Conservation (phyloP, 441 rosid genomes). For the Bruguiera hainesii region DNA sequence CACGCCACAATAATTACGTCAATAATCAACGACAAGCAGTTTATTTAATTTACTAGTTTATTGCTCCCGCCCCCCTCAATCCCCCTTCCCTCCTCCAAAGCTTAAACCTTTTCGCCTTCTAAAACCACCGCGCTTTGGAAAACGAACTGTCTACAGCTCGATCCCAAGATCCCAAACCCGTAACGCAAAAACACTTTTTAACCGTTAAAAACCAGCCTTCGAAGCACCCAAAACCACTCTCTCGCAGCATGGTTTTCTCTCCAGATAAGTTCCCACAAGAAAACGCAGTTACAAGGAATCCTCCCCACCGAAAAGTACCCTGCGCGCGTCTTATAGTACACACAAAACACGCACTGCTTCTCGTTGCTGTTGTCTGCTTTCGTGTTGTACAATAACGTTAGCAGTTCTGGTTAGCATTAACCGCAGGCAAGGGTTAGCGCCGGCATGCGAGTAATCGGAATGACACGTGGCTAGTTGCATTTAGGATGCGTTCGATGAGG, state of each 20-base stretch:
- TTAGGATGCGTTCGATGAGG: too few species aligned
- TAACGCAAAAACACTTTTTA: constrained; percentile 35
- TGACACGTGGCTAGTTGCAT: too few species aligned
- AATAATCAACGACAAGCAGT: constrained; percentile 11
- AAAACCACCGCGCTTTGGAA: constrained; percentile 1
- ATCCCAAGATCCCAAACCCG: constrained; percentile 41
- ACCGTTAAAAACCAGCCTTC: constrained; percentile 34
- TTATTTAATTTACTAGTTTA: constrained; percentile 18
- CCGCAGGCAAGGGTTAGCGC: constrained; percentile 4
- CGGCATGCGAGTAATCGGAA: background rate
- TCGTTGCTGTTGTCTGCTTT: background rate
- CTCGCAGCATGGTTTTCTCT: constrained; percentile 7
- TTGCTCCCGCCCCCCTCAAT: background rate
- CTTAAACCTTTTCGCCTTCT: constrained; percentile 15
- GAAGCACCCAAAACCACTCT: constrained; percentile 15
- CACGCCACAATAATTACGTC: constrained; percentile 13
- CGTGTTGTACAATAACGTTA: constrained; percentile 19
- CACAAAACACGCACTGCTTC: too few species aligned
- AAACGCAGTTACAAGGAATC: constrained; percentile 39
- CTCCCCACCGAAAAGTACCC: constrained; percentile 19
- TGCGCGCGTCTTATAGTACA: constrained; percentile 45
- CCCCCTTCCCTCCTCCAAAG: background rate
- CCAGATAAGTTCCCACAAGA: constrained; percentile 9
- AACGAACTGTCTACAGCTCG: constrained; percentile 14
- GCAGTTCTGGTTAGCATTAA: constrained; percentile 5